Conservation (phyloP, 1,139 yeast genomes). For the Candida pseudocylindracea region DNA sequence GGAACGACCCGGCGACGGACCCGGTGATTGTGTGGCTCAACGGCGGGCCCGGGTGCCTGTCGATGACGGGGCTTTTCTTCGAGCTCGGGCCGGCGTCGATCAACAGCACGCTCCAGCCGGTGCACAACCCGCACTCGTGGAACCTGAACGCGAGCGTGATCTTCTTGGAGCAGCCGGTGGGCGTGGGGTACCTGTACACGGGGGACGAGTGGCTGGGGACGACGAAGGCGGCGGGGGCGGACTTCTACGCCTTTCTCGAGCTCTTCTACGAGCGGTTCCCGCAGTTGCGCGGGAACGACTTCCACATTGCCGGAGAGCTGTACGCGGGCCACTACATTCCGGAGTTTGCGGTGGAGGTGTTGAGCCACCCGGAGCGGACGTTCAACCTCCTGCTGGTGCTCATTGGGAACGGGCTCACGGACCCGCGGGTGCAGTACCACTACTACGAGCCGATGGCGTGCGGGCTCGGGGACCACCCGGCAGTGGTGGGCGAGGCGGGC, state of each 20-base stretch:
- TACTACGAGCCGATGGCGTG: conserved; percentile 3
- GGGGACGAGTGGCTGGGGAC: conserved; percentile 1
- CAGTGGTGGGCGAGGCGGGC: conserved; percentile 1
- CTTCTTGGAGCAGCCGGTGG: conserved; percentile 10
- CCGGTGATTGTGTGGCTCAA: conserved; percentile 58
- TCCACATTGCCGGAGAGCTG: conserved; percentile 3
- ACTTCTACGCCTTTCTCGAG: conserved; percentile 3
- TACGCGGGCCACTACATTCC: conserved; percentile 4
- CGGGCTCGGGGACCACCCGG: conserved; percentile 3
- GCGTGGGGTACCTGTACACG: conserved; percentile 3
- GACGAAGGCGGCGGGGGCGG: conserved; percentile 3
- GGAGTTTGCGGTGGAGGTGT: conserved; percentile 2
- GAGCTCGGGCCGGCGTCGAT: conserved; percentile 47
- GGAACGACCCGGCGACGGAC: conserved; percentile 31
- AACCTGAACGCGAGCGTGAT: conserved; percentile 42
- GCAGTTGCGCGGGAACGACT: conserved; percentile 1
- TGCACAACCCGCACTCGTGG: conserved; percentile 45
- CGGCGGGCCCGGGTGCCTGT: conserved; percentile 63
- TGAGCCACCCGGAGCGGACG: conserved; percentile 2
- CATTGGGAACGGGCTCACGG: conserved; percentile 3
- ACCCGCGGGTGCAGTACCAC: conserved; percentile 2
- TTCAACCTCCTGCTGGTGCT: conserved; percentile 8
- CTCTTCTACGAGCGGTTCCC: conserved; percentile 3
- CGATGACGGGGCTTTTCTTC: conserved; percentile 42
- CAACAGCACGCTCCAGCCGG: conserved; percentile 23